Evolutionary conservation across 1,284 basidiomycete genomes (phyloP).

Genomic region (Takashimella tepidaria): DNA sequence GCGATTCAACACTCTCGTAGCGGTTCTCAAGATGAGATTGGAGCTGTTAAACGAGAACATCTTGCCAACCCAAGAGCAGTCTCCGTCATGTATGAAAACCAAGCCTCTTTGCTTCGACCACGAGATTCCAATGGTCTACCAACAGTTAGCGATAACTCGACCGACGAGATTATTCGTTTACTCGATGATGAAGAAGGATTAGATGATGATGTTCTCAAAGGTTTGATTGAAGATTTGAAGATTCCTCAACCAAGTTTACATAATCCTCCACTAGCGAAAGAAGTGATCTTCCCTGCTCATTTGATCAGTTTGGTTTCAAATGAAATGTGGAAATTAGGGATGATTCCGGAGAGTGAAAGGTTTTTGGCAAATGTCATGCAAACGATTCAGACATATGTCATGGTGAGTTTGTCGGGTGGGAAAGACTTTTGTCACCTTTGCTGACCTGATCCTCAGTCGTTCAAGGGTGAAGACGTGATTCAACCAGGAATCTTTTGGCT

Average conservation of each 20-base stretch:
- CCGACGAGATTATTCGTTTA: constrained; percentile 90
- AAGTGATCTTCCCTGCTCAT: constrained; percentile 99
- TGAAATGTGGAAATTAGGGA: constrained; percentile 99
- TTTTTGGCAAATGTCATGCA: constrained; percentile 99
- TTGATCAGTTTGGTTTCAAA: constrained; percentile 95
- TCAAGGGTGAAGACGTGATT: constrained; percentile 90
- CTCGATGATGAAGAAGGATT: constrained; percentile 87
- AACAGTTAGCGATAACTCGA: constrained; percentile 77
- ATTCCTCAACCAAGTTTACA: constrained; percentile 86
- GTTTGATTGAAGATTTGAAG: constrained; percentile 85
- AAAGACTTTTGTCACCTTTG: neutral
- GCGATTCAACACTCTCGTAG: constrained; percentile 55
- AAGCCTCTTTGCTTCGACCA: constrained; percentile 56
- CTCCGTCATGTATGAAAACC: constrained; percentile 81
- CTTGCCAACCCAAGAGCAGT: constrained; percentile 75
- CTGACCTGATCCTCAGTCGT: constrained; percentile 48
- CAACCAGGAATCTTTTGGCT: constrained; percentile 98
- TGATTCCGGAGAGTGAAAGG: constrained; percentile 93
- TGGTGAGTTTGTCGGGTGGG: constrained; percentile 58
- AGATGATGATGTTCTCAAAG: constrained; percentile 91
- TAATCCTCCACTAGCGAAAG: constrained; percentile 89
- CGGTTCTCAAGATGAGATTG: constrained; percentile 73
- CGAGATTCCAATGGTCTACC: constrained; percentile 65
- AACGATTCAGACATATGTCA: constrained; percentile 93
- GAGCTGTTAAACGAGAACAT: constrained; percentile 47